Base-by-base conservation (phyloP, 2,329 filamentous ascomycete species). In the Ophiocordyceps australis region DNA sequence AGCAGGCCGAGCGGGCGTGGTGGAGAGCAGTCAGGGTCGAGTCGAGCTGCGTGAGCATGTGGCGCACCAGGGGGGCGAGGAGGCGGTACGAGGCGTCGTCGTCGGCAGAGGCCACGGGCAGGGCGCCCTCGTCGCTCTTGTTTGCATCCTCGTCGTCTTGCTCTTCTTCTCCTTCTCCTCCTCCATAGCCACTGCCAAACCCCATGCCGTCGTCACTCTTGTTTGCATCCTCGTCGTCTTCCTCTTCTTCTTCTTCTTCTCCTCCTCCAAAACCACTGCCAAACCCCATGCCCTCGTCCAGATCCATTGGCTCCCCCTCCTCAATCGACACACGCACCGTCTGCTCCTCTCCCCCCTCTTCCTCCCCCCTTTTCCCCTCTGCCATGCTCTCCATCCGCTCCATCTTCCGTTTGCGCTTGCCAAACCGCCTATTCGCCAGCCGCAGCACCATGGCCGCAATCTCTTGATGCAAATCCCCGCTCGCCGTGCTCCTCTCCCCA, bases 21-120 rank as follows among this genome's bases (percentile, higher is more conserved):
- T 85, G 80, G 10, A 95, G 57, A 4, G 73, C 66, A 17, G 60
- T 55, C 5, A 93, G 61, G 1, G 86, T 59, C 5, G 56, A 47
- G 37, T 94, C 81, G 2, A 93, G 43, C 19, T 70, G 66, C 2
- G 59, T 50, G 7, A 93, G 56, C 11, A 85, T 63, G 35, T 80
- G 74, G n/a, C 73, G 61, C 9, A 78, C 62, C 0, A 68, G 62
- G 0, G 82, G 80, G 1, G 62, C 61, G 11, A 93, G 53, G 5
- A 91, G 54, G 2, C 49, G 44, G 30, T 62, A 55, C 1, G 80
- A 78, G 24, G 58, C 44, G 2, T 77, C 71, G 35, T 92, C 82
- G 37, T 92, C 74, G 2, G 69, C 62, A 7, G 76, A 63, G 5
- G 80, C 49, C 3, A 62, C 55, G 0, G 77, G 68, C 9, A 48